phyloP scores from a whole-genome alignment of 2,329 filamentous ascomycete species.

The Calonectria pauciramosa region DNA sequence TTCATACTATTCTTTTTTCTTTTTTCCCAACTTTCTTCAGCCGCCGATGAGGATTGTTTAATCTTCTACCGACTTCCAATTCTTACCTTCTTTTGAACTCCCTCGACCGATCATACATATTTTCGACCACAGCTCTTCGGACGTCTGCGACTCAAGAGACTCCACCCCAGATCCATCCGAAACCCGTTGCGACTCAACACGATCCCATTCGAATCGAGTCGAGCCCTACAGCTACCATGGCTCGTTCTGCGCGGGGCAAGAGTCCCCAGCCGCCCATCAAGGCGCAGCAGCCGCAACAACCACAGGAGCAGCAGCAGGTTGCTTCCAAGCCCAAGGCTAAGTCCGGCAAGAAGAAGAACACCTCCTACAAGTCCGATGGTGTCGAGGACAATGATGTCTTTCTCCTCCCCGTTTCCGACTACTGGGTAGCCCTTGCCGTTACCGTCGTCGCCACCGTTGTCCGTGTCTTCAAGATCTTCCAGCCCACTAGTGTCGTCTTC shows the following conservation, averaged over 20 bases:
- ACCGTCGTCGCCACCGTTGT: constrained; percentile 84
- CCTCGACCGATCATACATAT: constrained; percentile 15
- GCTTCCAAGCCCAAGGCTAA: constrained; percentile 29
- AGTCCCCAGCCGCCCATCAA: constrained; percentile 52
- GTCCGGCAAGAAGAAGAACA: constrained; percentile 50
- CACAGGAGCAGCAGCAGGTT: constrained; percentile 27
- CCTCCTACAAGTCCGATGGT: constrained; percentile 81
- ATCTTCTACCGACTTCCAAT: constrained; percentile 30
- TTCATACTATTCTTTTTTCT: constrained; percentile 27
- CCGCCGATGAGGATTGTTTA: constrained; percentile 43
- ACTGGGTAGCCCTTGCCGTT: constrained; percentile 79
- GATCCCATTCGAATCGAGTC: constrained; percentile 25
- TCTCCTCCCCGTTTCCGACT: constrained; percentile 86
- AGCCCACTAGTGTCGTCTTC: constrained; percentile 96
- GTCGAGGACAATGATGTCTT: constrained; percentile 94
- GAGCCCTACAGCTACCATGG: constrained; percentile 47
- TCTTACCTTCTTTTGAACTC: constrained; percentile 32
- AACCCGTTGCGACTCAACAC: constrained; percentile 32
- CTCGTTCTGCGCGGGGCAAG: constrained; percentile 52
- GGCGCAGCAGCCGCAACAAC: constrained; percentile 33
- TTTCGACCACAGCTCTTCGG: constrained; percentile 17
- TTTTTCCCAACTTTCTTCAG: constrained; percentile 26
- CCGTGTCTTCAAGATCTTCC: constrained; percentile 94
- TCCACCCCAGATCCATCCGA: constrained; percentile 8
- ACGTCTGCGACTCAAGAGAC: constrained; percentile 26